Conservation (phyloP, 805 yeast species). For the Candida insectorum region DNA sequence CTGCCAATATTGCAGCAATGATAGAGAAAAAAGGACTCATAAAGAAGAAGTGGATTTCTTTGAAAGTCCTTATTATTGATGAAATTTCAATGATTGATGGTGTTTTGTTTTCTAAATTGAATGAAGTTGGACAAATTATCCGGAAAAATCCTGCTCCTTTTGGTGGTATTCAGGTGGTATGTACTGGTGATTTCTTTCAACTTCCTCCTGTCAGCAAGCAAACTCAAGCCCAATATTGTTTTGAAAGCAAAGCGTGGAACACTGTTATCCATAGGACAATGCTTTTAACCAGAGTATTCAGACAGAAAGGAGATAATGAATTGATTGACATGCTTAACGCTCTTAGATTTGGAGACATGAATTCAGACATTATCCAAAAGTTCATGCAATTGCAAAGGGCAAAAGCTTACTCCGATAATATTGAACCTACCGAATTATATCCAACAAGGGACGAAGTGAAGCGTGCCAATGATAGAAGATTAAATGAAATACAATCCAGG, state of each 20-base stretch:
- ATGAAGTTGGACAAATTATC: conserved; percentile 58
- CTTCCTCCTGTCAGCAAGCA: conserved; percentile 76
- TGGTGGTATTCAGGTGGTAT: conserved; percentile 88
- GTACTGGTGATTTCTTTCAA: conserved; percentile 96
- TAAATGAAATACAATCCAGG: conserved; percentile 43
- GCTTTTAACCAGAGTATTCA: conserved; percentile 72
- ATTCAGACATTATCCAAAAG: conserved; percentile 42
- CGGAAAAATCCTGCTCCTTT: conserved; percentile 62
- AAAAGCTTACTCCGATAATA: conserved; percentile 63
- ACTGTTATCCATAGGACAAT: conserved; percentile 61
- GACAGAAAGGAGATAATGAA: conserved; percentile 79
- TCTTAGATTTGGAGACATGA: conserved; percentile 69
- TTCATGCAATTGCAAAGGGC: conserved; percentile 57
- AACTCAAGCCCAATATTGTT: conserved; percentile 54
- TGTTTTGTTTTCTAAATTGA: conserved; percentile 67
- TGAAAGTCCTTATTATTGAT: conserved; percentile 77
- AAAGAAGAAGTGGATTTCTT: conserved; percentile 57
- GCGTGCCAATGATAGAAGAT: conserved; percentile 53
- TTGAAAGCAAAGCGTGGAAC: conserved; percentile 72
- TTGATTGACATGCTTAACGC: conserved; percentile 79
- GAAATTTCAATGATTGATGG: conserved; percentile 96
- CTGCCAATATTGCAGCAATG: conserved; percentile 41
- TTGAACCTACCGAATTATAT: conserved; percentile 84
- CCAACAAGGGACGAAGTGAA: conserved; percentile 88
- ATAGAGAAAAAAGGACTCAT: conserved; percentile 46